Base-by-base conservation (phyloP, 495 filamentous ascomycete genomes). In the Glonium stellatum region DNA sequence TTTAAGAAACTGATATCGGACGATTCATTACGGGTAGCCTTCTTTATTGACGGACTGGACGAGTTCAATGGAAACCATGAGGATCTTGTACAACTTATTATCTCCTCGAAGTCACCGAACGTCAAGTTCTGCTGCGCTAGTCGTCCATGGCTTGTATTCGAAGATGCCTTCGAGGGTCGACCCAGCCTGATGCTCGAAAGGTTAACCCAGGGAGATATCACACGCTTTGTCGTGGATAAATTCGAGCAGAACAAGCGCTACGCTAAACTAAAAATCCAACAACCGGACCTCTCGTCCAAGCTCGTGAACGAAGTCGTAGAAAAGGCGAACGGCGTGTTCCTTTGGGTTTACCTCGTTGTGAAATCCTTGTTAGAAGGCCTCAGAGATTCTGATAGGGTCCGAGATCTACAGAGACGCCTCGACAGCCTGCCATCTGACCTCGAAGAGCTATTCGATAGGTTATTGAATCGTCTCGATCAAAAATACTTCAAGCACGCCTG, bases 1-100 rank as follows among this genome's bases (percentile, higher is more conserved):
- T 31, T 31, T 31, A 31, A 31, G 27, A 31, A 31, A 31, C 6
- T 31, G 27, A 31, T 31, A 31, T 31, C 6, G 6, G 27, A 31
- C 27, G 8, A 18, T 58, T 51, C 56, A 23, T 6, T 46, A 34
- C 39, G 27, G 27, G 3, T 31, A 6, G 6, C 34, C 5, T 57
- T 63, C 36, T 57, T 61, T 10, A 46, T 61, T 25, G 59, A 61
- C 23, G 59, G 59, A 3, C 42, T 61, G 37, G 59, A 61, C 15
- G 59, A 61, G 22, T 61, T 25, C 41, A 35, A 50, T 37, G 54
- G 59, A 8, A 25, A 55, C 11, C 35, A 55, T 36, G 41, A 49
- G 21, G 41, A 56, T 6, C 22, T 61, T 8, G 47, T 55, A 5
- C n/a, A 41, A 18, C 31, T 55, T 35, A 19, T 61, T 2, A 21